phyloP scores from a whole-genome alignment of 2,329 filamentous ascomycete genomes.

The Hypoxylon sp. region DNA sequence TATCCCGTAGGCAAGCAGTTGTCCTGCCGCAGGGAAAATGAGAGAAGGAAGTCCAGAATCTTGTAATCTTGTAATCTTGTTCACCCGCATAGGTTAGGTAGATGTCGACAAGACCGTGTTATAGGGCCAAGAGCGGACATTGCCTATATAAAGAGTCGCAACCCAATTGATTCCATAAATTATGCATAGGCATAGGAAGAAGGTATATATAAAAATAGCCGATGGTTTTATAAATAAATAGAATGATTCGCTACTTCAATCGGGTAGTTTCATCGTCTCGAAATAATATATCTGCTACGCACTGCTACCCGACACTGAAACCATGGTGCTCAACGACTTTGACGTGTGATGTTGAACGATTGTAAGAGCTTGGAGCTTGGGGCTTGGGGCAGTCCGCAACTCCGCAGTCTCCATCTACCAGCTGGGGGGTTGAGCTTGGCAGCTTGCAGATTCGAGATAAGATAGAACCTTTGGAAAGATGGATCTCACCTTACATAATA shows the following conservation, averaged over 20 bases:
- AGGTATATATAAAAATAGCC: too few relatives aligned
- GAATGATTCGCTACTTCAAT: too few relatives aligned
- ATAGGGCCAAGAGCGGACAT: conserved; percentile 5
- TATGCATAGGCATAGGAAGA: too few relatives aligned
- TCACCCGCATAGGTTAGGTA: conserved; percentile 5
- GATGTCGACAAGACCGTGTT: conserved; percentile 9
- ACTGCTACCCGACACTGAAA: conserved; percentile 11
- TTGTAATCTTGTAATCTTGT: background rate
- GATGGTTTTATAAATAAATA: too few relatives aligned
- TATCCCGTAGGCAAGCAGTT: conserved; percentile 1
- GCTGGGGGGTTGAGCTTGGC: background rate
- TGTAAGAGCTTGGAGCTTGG: background rate
- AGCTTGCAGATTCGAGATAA: background rate
- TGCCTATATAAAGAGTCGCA: conserved; percentile 10
- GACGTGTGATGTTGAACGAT: conserved; percentile 12
- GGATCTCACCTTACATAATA: conserved; percentile 14
- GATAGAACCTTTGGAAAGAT: background rate
- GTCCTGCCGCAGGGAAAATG: background rate
- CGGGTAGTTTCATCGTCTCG: too few relatives aligned
- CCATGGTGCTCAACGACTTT: conserved; percentile 10
- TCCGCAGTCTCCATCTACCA: too few relatives aligned
- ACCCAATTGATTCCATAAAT: too few relatives aligned
- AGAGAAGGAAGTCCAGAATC: too few relatives aligned
- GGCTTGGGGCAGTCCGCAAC: conserved; percentile 6
- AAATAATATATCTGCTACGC: too few relatives aligned